A percentile compares a stretch with the other conserved stretches of the same genome.
These are phyloP conservation scores for Gyromitra esculenta DNA, from an alignment of 2,329 filamentous ascomycete species.

Conservation along the genomic window DNA sequence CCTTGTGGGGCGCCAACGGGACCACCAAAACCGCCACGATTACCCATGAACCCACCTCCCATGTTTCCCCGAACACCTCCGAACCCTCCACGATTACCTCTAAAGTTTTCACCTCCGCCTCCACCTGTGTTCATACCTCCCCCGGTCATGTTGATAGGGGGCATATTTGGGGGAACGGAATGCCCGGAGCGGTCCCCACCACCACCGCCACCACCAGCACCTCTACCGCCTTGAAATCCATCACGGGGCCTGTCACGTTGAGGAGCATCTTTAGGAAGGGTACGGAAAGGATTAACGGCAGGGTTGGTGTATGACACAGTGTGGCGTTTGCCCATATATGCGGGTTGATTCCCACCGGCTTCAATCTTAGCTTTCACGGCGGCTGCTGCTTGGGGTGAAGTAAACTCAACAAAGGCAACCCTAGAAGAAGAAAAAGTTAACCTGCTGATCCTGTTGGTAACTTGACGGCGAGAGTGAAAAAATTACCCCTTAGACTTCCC, in stretches of 20 bases:
- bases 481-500: constrained; percentile 95
- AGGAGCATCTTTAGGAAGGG: constrained; percentile 86
- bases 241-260: constrained; percentile 73
- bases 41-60: constrained; percentile 65
- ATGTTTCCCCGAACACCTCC: constrained; percentile 60
- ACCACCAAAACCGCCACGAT: constrained; percentile 63
- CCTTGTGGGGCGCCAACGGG: constrained; percentile 60
- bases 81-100: constrained; percentile 57
- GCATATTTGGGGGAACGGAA: constrained; percentile 61
- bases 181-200: constrained; percentile 59
- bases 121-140: constrained; percentile 50
- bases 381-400: constrained; percentile 82
- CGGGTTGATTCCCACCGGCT: constrained; percentile 66
- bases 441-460: constrained; percentile 16
- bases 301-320: constrained; percentile 79
- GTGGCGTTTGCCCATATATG: constrained; percentile 72
- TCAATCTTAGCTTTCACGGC: constrained; percentile 86
- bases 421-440: constrained; percentile 59
- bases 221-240: constrained; percentile 62
- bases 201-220: constrained; percentile 60
- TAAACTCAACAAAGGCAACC: constrained; percentile 85
- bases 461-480: neutral
- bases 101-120: constrained; percentile 54
- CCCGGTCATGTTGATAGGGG: constrained; percentile 58
- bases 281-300: constrained; percentile 86